Conservation (phyloP, 2,329 filamentous ascomycete species). For the Coniella lustricola region DNA sequence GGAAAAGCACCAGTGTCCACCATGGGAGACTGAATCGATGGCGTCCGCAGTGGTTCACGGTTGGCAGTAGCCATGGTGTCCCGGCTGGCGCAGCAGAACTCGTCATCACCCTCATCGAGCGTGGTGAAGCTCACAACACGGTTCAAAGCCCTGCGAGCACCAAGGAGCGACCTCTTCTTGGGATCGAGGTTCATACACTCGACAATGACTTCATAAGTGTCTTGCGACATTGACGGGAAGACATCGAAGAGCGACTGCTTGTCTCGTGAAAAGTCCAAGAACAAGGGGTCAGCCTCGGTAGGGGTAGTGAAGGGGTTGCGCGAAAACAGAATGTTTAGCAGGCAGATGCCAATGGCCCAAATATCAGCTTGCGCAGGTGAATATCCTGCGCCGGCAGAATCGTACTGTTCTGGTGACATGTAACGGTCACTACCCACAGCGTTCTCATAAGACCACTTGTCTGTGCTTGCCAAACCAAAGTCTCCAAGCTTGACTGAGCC, state of each 20-base stretch:
- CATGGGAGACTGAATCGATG: constrained; percentile 83
- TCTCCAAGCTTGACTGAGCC: constrained; percentile 95
- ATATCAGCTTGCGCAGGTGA: constrained; percentile 89
- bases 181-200: constrained; percentile 90
- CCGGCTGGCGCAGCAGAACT: constrained; percentile 82
- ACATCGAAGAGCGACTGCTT: constrained; percentile 96
- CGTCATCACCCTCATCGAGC: constrained; percentile 82
- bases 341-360: constrained; percentile 94
- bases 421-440: constrained; percentile 97
- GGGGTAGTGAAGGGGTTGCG: constrained; percentile 93
- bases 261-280: constrained; percentile 87
- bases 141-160: constrained; percentile 68
- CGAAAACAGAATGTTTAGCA: constrained; percentile 94
- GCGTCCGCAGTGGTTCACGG: constrained; percentile 90
- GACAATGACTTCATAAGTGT: constrained; percentile 89
- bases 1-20: constrained; percentile 80
- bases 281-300: constrained; percentile 83
- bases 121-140: constrained; percentile 88
- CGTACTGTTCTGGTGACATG: constrained; percentile 98
- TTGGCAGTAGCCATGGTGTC: constrained; percentile 76
- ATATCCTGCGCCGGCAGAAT: constrained; percentile 80
- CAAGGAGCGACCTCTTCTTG: constrained; percentile 73
- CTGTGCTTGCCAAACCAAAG: constrained; percentile 85
- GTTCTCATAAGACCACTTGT: constrained; percentile 84
- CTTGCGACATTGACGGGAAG: constrained; percentile 97